phyloP scores from a whole-genome alignment of 371 early-diverging fungal genomes.

The Dentiscutata heterogama region DNA sequence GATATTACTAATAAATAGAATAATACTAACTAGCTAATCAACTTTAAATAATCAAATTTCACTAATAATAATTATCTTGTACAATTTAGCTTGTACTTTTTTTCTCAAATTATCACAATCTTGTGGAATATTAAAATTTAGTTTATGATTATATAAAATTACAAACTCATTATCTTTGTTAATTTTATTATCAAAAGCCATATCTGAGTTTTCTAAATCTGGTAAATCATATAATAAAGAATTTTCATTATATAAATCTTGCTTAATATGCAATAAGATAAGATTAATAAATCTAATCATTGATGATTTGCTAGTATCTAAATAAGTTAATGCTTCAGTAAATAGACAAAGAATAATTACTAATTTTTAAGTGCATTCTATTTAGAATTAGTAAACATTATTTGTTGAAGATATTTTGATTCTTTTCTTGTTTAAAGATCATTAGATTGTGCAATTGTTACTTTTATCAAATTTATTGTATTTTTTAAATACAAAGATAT shows the following conservation, averaged over 20 bases:
- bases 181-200: background rate
- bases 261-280: too few species aligned
- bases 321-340: slow-evolving; percentile 13
- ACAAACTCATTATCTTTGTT: background rate
- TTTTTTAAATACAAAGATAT: background rate
- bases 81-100: too few species aligned
- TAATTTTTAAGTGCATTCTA: slow-evolving; percentile 2
- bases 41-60: too few species aligned
- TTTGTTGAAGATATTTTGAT: background rate
- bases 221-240: background rate
- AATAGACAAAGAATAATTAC: slow-evolving; percentile 4
- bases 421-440: slow-evolving; percentile 3
- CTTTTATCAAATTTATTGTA: background rate
- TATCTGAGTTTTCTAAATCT: background rate
- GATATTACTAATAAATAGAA: too few species aligned
- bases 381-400: background rate
- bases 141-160: too few species aligned
- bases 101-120: too few species aligned
- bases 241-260: too few species aligned
- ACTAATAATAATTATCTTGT: too few species aligned
- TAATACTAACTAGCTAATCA: too few species aligned
- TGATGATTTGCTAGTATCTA: background rate
- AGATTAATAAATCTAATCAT: background rate
- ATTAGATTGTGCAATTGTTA: background rate
- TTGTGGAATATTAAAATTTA: too few species aligned